Conservation (phyloP, 2,329 filamentous ascomycete species). For the Exserohilum rostratum region DNA sequence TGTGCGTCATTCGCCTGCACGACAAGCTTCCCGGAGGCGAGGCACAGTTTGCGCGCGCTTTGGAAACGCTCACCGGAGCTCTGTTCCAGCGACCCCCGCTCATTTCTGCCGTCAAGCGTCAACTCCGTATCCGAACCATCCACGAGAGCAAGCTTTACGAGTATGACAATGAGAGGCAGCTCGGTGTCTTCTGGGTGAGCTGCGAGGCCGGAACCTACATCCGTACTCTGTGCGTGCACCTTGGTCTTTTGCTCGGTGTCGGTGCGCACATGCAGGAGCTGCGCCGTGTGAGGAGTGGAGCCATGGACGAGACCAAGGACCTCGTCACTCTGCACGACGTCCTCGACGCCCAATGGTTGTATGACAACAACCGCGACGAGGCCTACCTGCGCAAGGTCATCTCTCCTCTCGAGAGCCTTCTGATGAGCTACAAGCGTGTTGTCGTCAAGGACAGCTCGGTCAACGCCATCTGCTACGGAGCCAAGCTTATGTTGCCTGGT, state of each 20-base stretch:
- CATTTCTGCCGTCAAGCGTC: constrained; percentile 98
- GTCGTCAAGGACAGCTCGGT: constrained; percentile 97
- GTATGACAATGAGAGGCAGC: constrained; percentile 97
- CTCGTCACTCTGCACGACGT: constrained; percentile 96
- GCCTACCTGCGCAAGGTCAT: constrained; percentile 90
- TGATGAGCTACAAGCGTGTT: constrained; percentile 93
- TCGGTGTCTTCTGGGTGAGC: constrained; percentile 99
- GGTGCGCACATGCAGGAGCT: constrained; percentile 99
- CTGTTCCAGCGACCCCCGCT: constrained; percentile 96
- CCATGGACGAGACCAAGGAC: constrained; percentile 88
- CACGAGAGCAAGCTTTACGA: constrained; percentile 94
- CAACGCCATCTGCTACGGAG: constrained; percentile 97
- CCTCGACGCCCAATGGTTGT: constrained; percentile 92
- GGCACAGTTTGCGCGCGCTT: constrained; percentile 87
- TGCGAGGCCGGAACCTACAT: constrained; percentile 99
- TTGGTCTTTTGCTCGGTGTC: constrained; percentile 78
- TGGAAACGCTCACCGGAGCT: constrained; percentile 95
- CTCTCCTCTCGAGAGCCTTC: constrained; percentile 86
- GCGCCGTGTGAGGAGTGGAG: constrained; percentile 88
- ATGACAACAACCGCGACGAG: constrained; percentile 96
- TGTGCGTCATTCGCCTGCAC: constrained; percentile 92
- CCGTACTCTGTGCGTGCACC: constrained; percentile 93
- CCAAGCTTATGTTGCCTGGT: constrained; percentile 98
- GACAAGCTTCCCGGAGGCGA: constrained; percentile 94
- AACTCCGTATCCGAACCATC: constrained; percentile 96